Evolutionary conservation across 2,329 filamentous ascomycete genomes (phyloP), one percentile per base, ranked within the genome.

Genomic region (Karstenula rhodostoma): DNA sequence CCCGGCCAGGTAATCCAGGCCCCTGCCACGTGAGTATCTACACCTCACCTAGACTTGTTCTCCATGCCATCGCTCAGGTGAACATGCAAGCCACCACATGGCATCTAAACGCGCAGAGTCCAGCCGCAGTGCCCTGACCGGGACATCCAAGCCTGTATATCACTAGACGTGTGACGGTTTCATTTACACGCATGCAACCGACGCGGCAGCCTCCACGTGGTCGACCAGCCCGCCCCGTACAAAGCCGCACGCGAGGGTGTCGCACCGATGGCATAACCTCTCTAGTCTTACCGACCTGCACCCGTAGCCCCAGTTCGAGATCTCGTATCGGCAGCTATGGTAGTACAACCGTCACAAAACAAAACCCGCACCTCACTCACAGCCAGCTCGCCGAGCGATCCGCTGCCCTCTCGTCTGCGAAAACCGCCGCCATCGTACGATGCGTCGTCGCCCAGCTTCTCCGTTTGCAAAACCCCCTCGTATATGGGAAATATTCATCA

Each of bases 201-300:
- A 47, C 23, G n/a, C 23, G 4, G 23, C 44, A 47, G 23, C 44
- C 23, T 47, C 44, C 44, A 27, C 23, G 44, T 47, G 44, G 44
- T 22, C 10, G 42, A 6, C 42, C 19, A 22, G 35, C 35, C 35
- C 43, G 25, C 8, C 8, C 59, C 56, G 50, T 32, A 40, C 50
- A 52, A 58, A 54, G 32, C 52, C 56, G 59, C 56, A 58, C 51
- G 59, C 56, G 56, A 61, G 29, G 12, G 4, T 6, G 59, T 4
- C 15, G 27, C 32, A 32, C 15, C 7, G 29, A 10, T 42, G 29
- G 44, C 49, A 35, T 32, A 40, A 33, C 23, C 23, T 43, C 25
- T 32, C 13, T 44, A 33, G 40, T 46, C 12, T 9, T 27, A 54
- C 51, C 22, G 25, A 40, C 10, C 40, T 37, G 19, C 15, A 27